Percentiles rank a stretch among this genome's conserved stretches.
Evolutionary conservation across 352 stramenopile genomes (phyloP).

Genomic region (Pythium dissotocum): DNA sequence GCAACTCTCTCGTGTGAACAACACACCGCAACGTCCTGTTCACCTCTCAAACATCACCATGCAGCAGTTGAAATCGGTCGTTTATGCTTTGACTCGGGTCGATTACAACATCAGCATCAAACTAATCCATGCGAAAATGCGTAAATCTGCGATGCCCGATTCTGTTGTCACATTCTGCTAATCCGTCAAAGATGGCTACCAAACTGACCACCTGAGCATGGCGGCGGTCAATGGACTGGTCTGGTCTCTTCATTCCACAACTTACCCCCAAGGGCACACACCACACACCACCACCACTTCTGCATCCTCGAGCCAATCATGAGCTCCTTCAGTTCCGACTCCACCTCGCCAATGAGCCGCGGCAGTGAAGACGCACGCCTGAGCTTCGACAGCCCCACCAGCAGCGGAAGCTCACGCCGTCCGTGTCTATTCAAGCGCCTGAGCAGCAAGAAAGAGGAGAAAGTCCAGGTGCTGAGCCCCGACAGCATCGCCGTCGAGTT

Average conservation of each 20-base stretch:
- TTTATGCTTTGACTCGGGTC: no score
- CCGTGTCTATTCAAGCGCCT: background rate
- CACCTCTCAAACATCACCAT: no score
- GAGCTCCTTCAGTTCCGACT: slow-evolving; percentile 2
- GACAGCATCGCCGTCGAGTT: slow-evolving; percentile 15
- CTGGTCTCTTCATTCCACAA: background rate
- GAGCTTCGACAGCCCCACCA: background rate
- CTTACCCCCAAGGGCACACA: background rate
- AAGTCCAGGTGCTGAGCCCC: slow-evolving; percentile 10
- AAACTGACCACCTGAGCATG: no score
- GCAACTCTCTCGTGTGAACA: no score
- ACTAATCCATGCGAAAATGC: no score
- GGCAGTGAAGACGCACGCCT: background rate
- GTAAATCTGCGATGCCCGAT: no score
- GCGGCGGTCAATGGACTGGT: no score
- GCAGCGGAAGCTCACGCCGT: background rate
- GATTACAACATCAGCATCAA: no score
- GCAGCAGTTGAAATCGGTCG: no score
- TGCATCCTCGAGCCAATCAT: background rate
- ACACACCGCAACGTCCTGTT: no score
- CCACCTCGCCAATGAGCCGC: background rate
- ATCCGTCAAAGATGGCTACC: no score
- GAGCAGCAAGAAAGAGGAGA: slow-evolving; percentile 5
- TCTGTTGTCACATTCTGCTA: no score
- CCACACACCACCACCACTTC: background rate